These are phyloP conservation scores for Penicillium psychrofluorescens DNA, from an alignment of 495 filamentous ascomycete species.

Conservation along the genomic window DNA sequence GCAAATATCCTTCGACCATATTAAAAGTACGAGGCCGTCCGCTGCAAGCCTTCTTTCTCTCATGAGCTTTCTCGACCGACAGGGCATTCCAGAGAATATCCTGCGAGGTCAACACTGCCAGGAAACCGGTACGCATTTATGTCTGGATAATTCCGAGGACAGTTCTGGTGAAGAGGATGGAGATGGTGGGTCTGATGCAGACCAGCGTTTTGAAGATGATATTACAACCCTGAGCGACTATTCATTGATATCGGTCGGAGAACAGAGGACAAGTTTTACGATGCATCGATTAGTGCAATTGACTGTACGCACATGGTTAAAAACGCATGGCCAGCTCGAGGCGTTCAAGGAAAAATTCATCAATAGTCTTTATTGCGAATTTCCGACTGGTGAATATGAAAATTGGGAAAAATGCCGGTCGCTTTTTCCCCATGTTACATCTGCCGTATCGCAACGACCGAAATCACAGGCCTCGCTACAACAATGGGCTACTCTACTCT, in stretches of 20 bases:
- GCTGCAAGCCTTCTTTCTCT: no score
- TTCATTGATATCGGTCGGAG: constrained; percentile 24
- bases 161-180: no score
- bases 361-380: constrained; percentile 22
- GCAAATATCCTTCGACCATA: no score
- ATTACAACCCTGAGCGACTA: constrained; percentile 28
- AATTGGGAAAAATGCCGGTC: constrained; percentile 21
- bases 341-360: constrained; percentile 24
- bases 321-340: constrained; percentile 21
- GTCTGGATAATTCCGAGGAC: no score
- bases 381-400: constrained; percentile 31
- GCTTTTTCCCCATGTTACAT: constrained; percentile 20
- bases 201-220: constrained; percentile 19
- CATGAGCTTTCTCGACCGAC: no score
- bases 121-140: no score
- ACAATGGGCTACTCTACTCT: constrained; percentile 16
- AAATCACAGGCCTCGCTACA: constrained; percentile 1
- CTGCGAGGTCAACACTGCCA: no score
- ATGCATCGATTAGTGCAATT: constrained; percentile 19
- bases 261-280: not conserved
- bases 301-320: constrained; percentile 14
- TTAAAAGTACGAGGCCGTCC: no score
- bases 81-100: no score
- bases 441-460: constrained; percentile 9
- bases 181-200: no score